phyloP scores from a whole-genome alignment of 1,139 yeast species.

The Suhomyces coccinellae region DNA sequence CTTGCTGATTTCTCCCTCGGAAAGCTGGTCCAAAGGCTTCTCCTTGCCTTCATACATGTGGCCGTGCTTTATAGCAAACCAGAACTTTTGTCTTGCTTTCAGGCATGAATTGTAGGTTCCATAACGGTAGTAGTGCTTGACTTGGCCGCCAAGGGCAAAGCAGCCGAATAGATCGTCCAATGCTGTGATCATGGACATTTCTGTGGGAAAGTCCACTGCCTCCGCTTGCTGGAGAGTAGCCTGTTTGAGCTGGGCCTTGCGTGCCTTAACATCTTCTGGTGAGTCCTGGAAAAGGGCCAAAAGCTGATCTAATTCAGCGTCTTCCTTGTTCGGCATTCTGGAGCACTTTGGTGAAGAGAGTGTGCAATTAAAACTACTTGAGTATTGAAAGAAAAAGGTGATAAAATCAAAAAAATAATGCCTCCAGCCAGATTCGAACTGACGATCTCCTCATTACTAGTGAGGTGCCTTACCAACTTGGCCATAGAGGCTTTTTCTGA shows the following conservation, averaged over 20 bases:
- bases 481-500: constrained; percentile 29
- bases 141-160: constrained; percentile 87
- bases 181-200: constrained; percentile 58
- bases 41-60: constrained; percentile 24
- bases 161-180: constrained; percentile 85
- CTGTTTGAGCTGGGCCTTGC: constrained; percentile 32
- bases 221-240: constrained; percentile 28
- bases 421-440: constrained; percentile 84
- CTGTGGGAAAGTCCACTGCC: constrained; percentile 33
- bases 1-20: constrained; percentile 49
- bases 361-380: neutral
- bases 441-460: constrained; percentile 90
- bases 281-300: constrained; percentile 39
- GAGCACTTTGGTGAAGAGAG: neutral
- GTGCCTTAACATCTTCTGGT: constrained; percentile 35
- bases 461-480: constrained; percentile 91
- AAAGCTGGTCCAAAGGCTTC: constrained; percentile 37
- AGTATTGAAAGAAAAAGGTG: neutral
- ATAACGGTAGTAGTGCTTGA: constrained; percentile 76
- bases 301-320: constrained; percentile 33
- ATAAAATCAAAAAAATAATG: constrained; percentile 34
- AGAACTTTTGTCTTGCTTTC: constrained; percentile 69
- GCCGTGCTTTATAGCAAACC: constrained; percentile 73
- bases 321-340: constrained; percentile 17
- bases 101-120: constrained; percentile 76